phyloP scores from a whole-genome alignment of 331 rosid species.

The Prunus yedoensis region DNA sequence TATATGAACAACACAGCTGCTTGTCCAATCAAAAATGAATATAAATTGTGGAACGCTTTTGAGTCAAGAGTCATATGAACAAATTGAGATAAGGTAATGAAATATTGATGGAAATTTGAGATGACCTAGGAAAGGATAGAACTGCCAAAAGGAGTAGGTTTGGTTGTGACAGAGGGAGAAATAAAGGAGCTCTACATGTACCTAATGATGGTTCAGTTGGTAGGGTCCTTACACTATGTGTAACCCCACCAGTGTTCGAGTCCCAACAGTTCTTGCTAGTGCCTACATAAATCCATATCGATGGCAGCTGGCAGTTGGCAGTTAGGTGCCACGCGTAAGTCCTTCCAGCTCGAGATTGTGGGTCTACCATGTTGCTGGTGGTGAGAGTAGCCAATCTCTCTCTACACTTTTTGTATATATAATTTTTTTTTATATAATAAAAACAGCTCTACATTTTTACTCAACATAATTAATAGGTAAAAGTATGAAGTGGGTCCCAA shows the following conservation, averaged over 20 bases:
- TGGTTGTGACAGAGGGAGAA: neutral
- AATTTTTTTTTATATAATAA: too few relatives aligned
- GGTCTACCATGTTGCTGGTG: rapidly evolving
- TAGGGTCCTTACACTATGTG: too few relatives aligned
- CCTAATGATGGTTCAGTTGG: neutral
- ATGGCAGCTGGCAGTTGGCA: rapidly evolving
- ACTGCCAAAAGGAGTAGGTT: neutral
- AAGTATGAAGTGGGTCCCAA: conserved; percentile 1
- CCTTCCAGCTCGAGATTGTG: rapidly evolving
- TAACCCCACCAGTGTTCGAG: rapidly evolving
- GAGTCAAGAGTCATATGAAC: neutral
- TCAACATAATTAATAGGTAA: conserved; percentile 9
- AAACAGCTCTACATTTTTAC: neutral
- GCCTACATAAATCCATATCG: too few relatives aligned
- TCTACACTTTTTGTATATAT: too few relatives aligned
- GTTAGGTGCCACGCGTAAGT: too few relatives aligned
- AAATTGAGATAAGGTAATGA: neutral
- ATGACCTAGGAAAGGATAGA: neutral
- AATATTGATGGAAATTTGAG: neutral
- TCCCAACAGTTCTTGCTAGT: too few relatives aligned
- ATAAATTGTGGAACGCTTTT: neutral
- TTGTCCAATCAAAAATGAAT: too few relatives aligned
- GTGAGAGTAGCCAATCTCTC: too few relatives aligned
- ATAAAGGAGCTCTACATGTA: neutral
- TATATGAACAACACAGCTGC: neutral